Conservation (phyloP, 2,329 filamentous ascomycete species). For the Fusarium torulosum region DNA sequence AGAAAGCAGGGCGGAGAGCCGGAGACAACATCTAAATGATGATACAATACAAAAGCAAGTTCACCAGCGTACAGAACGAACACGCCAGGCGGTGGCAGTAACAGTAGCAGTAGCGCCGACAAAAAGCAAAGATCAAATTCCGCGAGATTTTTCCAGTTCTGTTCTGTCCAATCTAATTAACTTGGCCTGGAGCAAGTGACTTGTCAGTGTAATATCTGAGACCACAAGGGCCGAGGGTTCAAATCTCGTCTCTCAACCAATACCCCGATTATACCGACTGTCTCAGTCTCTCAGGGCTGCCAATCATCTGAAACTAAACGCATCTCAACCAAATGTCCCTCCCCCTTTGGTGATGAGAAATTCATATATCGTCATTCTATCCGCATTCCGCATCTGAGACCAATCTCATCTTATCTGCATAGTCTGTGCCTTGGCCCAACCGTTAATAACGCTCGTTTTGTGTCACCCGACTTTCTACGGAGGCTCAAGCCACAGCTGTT, state of each 20-base stretch:
- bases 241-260: slow-evolving; percentile 12
- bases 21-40: slow-evolving; percentile 24
- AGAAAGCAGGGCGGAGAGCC: slow-evolving; percentile 14
- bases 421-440: neutral
- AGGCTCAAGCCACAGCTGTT: slow-evolving; percentile 2
- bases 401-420: slow-evolving; percentile 1
- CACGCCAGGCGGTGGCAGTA: neutral
- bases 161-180: neutral
- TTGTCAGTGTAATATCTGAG: slow-evolving; percentile 2
- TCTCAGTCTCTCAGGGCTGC: neutral
- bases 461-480: slow-evolving; percentile 3
- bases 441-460: slow-evolving; percentile 1
- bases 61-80: neutral
- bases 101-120: neutral
- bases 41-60: slow-evolving; percentile 32
- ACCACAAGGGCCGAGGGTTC: neutral
- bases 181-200: neutral
- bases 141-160: neutral
- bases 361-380: slow-evolving; percentile 4
- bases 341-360: neutral
- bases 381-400: slow-evolving; percentile 2
- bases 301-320: slow-evolving; percentile 23
- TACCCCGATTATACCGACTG: neutral
- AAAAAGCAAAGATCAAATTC: slow-evolving; percentile 20
- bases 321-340: slow-evolving; percentile 3